Conservation (phyloP, 345 rosid species). For the Pistacia integerrima region DNA sequence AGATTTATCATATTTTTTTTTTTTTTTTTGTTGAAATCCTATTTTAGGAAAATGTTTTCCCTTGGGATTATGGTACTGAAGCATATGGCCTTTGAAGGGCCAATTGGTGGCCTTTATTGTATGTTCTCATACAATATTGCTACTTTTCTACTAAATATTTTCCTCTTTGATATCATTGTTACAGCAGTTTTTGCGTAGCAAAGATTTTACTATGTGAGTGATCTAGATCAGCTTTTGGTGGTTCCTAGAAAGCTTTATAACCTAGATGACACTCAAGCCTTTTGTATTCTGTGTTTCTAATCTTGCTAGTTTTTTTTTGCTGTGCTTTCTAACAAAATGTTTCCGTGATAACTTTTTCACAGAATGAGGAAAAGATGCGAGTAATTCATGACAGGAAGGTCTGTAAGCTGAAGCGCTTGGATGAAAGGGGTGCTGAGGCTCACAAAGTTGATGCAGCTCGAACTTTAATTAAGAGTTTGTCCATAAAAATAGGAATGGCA, state of each 20-base stretch:
- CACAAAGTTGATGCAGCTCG: slow-evolving; percentile 62
- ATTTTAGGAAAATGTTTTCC: neutral
- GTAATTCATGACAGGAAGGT: slow-evolving; percentile 70
- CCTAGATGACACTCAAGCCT: neutral
- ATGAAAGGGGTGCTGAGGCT: slow-evolving; percentile 83
- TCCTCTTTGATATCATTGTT: neutral
- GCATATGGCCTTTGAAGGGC: neutral
- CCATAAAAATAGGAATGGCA: slow-evolving; percentile 83
- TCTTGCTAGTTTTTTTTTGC: slow-evolving; percentile 1
- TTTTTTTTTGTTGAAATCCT: neutral
- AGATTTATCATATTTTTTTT: neutral
- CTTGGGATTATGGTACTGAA: neutral
- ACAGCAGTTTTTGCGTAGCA: neutral
- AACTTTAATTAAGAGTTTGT: slow-evolving; percentile 54
- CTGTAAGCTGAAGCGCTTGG: slow-evolving; percentile 71
- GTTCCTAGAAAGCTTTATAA: slow-evolving; percentile 12
- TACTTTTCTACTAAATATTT: neutral
- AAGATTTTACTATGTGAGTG: neutral
- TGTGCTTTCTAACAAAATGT: neutral
- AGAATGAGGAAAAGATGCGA: slow-evolving; percentile 95
- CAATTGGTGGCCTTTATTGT: neutral
- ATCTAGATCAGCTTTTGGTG: slow-evolving; percentile 4
- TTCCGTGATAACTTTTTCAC: slow-evolving; percentile 17
- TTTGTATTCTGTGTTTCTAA: neutral
- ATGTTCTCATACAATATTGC: neutral